Conservation (phyloP, 768 basidiomycete genomes). For the Pleurotus salmoneostramineus region DNA sequence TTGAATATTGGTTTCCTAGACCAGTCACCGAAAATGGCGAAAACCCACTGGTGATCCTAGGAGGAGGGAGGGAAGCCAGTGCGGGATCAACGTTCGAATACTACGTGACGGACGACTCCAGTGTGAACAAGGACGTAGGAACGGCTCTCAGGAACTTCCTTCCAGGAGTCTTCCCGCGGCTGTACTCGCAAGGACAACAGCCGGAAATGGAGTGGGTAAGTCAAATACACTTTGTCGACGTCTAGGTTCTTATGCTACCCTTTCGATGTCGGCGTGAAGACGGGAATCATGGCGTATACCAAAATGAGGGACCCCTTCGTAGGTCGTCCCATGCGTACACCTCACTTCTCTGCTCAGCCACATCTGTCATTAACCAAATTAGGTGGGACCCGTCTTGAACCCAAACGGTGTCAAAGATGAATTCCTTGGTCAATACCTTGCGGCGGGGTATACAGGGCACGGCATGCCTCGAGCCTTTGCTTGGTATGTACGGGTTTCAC, state of each 20-base stretch:
- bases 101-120: conserved; percentile 55
- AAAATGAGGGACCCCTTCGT: conserved; percentile 63
- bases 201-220: conserved; percentile 83
- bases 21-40: conserved; percentile 23
- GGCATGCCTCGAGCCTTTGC: conserved; percentile 78
- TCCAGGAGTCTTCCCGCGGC: conserved; percentile 50
- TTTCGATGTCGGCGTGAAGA: conserved; percentile 35
- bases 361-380: not conserved
- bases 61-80: conserved; percentile 53
- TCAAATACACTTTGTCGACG: conserved; percentile 2
- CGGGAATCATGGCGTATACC: conserved; percentile 82
- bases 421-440: conserved; percentile 61
- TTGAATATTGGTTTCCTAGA: conserved; percentile 85
- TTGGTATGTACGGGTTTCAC: conserved; percentile 41
- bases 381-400: conserved; percentile 63
- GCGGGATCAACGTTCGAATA: conserved; percentile 40
- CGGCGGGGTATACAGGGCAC: conserved; percentile 73
- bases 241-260: not conserved
- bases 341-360: not conserved
- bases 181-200: conserved; percentile 41
- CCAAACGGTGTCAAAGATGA: conserved; percentile 16
- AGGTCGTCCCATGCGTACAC: conserved; percentile 18
- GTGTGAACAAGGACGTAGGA: conserved; percentile 43
- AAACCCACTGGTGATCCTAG: conserved; percentile 64
- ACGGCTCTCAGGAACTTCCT: conserved; percentile 53